phyloP scores from a whole-genome alignment of 2,329 filamentous ascomycete genomes.

The Aspergillus nomiae region DNA sequence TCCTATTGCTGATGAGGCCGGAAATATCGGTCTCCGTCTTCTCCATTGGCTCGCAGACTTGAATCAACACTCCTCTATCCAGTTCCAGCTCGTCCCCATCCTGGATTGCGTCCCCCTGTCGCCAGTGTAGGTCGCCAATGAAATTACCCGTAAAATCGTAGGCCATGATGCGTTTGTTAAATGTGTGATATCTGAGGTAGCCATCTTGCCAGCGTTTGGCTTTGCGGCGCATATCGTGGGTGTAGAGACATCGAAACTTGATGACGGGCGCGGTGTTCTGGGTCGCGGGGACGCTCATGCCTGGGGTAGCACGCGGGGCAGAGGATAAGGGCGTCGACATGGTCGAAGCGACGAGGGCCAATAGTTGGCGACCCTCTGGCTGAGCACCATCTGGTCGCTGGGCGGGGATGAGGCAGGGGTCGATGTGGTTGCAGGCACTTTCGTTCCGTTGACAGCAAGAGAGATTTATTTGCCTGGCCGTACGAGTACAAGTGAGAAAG shows the following conservation, averaged over 20 bases:
- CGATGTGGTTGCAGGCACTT: neutral
- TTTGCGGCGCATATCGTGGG: conserved; percentile 80
- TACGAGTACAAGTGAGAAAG: neutral
- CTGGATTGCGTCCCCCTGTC: conserved; percentile 65
- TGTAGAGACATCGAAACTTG: conserved; percentile 85
- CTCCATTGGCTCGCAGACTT: conserved; percentile 76
- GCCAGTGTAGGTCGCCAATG: conserved; percentile 83
- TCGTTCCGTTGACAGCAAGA: neutral
- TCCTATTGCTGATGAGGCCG: conserved; percentile 71
- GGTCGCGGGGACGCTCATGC: conserved; percentile 46
- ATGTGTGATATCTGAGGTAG: conserved; percentile 80
- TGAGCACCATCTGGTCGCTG: conserved; percentile 15
- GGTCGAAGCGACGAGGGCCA: conserved; percentile 10
- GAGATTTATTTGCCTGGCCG: neutral
- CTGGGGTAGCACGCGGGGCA: neutral
- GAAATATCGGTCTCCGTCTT: conserved; percentile 76
- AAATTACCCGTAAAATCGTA: conserved; percentile 80
- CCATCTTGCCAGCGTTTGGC: conserved; percentile 95
- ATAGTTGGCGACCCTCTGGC: conserved; percentile 11
- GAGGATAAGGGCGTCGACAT: conserved; percentile 9
- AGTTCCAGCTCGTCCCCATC: conserved; percentile 82
- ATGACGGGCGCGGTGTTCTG: conserved; percentile 73
- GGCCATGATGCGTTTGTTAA: conserved; percentile 89
- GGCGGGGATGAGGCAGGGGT: neutral
- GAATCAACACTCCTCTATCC: conserved; percentile 75